Percentiles rank a stretch among this genome's conserved stretches.
These are phyloP conservation scores for Sodiomyces alkalinus DNA, from an alignment of 2,329 filamentous ascomycete genomes.

Conservation along the genomic window DNA sequence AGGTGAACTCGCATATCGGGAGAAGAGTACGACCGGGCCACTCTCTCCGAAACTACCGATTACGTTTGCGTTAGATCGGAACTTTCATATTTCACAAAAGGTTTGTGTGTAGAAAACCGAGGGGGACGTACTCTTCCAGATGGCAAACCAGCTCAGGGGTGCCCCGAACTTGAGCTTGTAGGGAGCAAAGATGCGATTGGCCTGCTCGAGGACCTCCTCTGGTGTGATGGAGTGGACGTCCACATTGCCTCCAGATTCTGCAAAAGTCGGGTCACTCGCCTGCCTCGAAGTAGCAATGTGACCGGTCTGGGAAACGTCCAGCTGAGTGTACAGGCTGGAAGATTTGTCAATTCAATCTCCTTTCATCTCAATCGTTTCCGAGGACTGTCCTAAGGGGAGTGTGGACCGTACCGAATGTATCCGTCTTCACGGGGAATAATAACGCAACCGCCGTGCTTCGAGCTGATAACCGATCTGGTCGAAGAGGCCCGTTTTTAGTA, in stretches of 20 bases:
- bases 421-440: conserved; percentile 19
- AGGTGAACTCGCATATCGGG: conserved; percentile 15
- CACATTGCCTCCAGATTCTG: conserved; percentile 13
- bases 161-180: conserved; percentile 16
- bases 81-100: too few species aligned
- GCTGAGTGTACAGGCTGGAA: conserved; percentile 16
- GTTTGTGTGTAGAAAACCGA: too few species aligned
- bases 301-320: conserved; percentile 12
- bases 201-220: conserved; percentile 18
- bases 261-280: conserved; percentile 11
- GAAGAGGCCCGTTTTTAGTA: not conserved
- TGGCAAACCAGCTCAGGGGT: conserved; percentile 18
- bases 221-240: conserved; percentile 17
- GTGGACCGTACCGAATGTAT: conserved; percentile 10
- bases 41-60: conserved; percentile 15
- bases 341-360: too few species aligned
- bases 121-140: conserved; percentile 14
- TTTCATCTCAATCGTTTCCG: too few species aligned
- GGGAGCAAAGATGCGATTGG: conserved; percentile 17
- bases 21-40: conserved; percentile 16
- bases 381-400: not conserved
- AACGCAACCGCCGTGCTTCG: conserved; percentile 15
- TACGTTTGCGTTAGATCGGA: too few species aligned
- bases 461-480: conserved; percentile 11
- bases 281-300: conserved; percentile 10